Evolutionary conservation across 257 asterid species (phyloP).

Genomic region (Solanum pinnatisectum): DNA sequence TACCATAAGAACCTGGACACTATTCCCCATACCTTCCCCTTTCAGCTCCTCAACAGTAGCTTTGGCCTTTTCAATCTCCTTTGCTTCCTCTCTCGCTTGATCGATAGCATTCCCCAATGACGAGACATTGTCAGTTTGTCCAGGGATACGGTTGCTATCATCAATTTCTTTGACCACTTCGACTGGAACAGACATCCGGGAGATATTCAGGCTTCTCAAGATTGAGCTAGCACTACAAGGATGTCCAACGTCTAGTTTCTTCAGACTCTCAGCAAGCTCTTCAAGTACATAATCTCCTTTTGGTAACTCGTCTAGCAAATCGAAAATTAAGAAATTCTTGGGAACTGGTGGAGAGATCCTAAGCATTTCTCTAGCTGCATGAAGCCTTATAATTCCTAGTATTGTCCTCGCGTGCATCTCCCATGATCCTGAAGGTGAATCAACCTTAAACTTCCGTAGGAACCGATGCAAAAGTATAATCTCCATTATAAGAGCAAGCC

Average conservation of each 20-base stretch:
- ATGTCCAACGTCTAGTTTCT: constrained; percentile 27
- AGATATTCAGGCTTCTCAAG: constrained; percentile 57
- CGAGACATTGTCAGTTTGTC: constrained; percentile 30
- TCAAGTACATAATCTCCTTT: constrained; percentile 75
- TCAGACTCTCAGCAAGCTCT: constrained; percentile 54
- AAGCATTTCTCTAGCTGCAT: constrained; percentile 93
- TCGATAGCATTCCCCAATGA: constrained; percentile 52
- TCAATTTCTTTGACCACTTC: constrained; percentile 5
- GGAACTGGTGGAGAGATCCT: constrained; percentile 80
- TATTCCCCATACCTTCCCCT: constrained; percentile 74
- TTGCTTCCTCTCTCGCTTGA: constrained; percentile 62
- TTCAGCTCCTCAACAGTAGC: constrained; percentile 47
- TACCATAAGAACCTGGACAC: constrained; percentile 73
- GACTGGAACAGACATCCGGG: constrained; percentile 21
- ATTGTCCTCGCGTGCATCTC: constrained; percentile 75
- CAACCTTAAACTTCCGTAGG: constrained; percentile 34
- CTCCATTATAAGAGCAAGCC: constrained; percentile 83
- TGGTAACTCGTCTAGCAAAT: constrained; percentile 62
- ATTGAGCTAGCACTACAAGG: constrained; percentile 78
- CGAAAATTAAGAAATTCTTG: constrained; percentile 51
- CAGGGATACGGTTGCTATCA: constrained; percentile 1
- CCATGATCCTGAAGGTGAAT: constrained; percentile 46
- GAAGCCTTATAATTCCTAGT: constrained; percentile 76
- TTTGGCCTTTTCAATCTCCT: constrained; percentile 48
- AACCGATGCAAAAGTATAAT: constrained; percentile 56